Evolutionary conservation across 352 stramenopile species (phyloP).

Genomic region (Pythium myriotylum): DNA sequence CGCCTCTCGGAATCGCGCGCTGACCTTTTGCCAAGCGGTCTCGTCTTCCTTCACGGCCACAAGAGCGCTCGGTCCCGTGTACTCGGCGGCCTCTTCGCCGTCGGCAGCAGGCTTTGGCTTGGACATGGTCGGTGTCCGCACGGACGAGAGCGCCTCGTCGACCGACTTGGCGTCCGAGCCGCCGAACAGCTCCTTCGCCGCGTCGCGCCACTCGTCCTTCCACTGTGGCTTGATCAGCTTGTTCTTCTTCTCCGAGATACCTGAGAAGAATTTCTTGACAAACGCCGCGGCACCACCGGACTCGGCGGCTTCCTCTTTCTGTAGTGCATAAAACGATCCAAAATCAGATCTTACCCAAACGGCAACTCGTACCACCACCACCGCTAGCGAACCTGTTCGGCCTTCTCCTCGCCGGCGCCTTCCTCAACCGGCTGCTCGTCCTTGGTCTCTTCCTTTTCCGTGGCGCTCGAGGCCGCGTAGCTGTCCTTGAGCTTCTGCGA

Average conservation of each 20-base stretch:
- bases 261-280: slow-evolving; percentile 61
- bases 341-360: not conserved
- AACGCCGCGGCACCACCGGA: slow-evolving; percentile 45
- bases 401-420: not conserved
- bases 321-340: not conserved
- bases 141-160: slow-evolving; percentile 74
- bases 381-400: not conserved
- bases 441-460: slow-evolving; percentile 27
- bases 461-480: slow-evolving; percentile 33
- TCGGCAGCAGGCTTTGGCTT: slow-evolving; percentile 38
- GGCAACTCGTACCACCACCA: not conserved
- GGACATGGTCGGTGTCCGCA: slow-evolving; percentile 47
- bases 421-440: slow-evolving; percentile 6
- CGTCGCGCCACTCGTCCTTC: slow-evolving; percentile 72
- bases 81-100: slow-evolving; percentile 51
- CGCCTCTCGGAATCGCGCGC: slow-evolving; percentile 91
- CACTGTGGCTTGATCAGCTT: slow-evolving; percentile 66
- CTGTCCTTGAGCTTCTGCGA: slow-evolving; percentile 73
- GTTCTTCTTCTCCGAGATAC: slow-evolving; percentile 51
- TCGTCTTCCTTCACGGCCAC: slow-evolving; percentile 93
- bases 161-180: slow-evolving; percentile 70
- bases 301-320: slow-evolving; percentile 10
- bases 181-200: slow-evolving; percentile 80
- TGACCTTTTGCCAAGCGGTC: slow-evolving; percentile 94
- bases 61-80: slow-evolving; percentile 74